These are phyloP conservation scores for Tricholomella constricta DNA, from an alignment of 768 basidiomycete species.

Conservation along the genomic window DNA sequence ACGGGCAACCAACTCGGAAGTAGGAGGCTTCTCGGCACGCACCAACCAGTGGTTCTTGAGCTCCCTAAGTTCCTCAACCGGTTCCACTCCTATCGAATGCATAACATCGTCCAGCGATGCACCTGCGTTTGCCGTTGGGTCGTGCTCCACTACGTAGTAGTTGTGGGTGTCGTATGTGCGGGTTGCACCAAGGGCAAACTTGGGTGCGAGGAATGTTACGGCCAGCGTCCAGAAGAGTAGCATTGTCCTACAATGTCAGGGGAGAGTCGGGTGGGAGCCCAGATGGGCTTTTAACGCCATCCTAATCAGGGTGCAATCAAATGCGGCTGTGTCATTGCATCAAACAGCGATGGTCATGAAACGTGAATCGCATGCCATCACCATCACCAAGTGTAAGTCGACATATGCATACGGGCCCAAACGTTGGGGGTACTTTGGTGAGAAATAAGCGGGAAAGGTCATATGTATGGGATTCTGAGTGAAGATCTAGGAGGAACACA, in stretches of 20 bases:
- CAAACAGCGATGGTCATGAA: conserved; percentile 16
- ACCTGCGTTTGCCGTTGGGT: conserved; percentile 40
- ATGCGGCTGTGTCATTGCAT: conserved; percentile 6
- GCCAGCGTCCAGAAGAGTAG: conserved; percentile 31
- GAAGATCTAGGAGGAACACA: too few relatives aligned
- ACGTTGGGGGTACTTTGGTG: too few relatives aligned
- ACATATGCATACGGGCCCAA: too few relatives aligned
- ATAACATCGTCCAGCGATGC: conserved; percentile 64
- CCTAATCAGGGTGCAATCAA: conserved; percentile 5
- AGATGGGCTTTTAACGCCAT: conserved; percentile 4
- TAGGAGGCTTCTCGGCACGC: conserved; percentile 46
- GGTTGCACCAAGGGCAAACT: conserved; percentile 37
- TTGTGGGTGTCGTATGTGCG: conserved; percentile 64
- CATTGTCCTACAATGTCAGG: conserved; percentile 28
- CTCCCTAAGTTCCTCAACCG: conserved; percentile 88
- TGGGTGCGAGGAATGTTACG: conserved; percentile 32
- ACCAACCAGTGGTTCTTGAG: conserved; percentile 84
- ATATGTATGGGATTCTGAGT: too few relatives aligned
- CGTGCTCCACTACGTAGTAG: conserved; percentile 82
- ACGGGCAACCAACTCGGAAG: conserved; percentile 27
- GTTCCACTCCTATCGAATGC: conserved; percentile 67
- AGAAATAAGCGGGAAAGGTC: too few relatives aligned
- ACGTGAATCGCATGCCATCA: too few relatives aligned
- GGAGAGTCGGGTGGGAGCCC: not conserved
- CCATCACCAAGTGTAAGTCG: too few relatives aligned